A percentile compares a stretch with the other conserved stretches of the same genome.
Conservation (phyloP, 2,329 filamentous ascomycete genomes). For the Aspergillus floridensis region DNA sequence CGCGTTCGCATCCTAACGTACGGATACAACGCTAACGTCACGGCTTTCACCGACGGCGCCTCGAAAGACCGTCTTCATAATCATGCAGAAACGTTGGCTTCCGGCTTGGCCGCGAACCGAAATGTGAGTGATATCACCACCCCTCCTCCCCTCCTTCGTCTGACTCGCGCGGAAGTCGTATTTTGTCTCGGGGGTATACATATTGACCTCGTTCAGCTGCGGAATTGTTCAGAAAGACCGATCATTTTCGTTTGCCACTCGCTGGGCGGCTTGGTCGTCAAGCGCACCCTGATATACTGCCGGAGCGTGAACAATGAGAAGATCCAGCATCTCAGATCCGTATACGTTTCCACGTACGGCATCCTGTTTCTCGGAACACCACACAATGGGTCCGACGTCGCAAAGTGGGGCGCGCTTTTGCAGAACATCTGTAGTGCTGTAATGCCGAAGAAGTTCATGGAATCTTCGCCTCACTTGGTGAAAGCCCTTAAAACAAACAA, state of each 20-base stretch:
- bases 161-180: too few species aligned
- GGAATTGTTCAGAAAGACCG: conserved; percentile 56
- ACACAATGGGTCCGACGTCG: conserved; percentile 67
- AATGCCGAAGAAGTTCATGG: conserved; percentile 64
- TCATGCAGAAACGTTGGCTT: conserved; percentile 68
- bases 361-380: conserved; percentile 76
- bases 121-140: conserved; percentile 38
- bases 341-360: conserved; percentile 72
- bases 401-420: conserved; percentile 65
- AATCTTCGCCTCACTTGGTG: conserved; percentile 66
- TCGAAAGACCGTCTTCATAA: conserved; percentile 67
- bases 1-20: conserved; percentile 68
- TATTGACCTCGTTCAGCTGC: conserved; percentile 29
- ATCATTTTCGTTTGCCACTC: conserved; percentile 77
- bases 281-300: conserved; percentile 67
- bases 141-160: too few species aligned
- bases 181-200: too few species aligned
- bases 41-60: conserved; percentile 51
- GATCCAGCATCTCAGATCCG: conserved; percentile 63
- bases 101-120: conserved; percentile 62
- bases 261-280: conserved; percentile 69
- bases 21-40: conserved; percentile 69
- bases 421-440: conserved; percentile 67
- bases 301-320: conserved; percentile 59
- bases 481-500: conserved; percentile 70